Conservation (phyloP, 2,329 filamentous ascomycete species). For the Juglanconis sp. region DNA sequence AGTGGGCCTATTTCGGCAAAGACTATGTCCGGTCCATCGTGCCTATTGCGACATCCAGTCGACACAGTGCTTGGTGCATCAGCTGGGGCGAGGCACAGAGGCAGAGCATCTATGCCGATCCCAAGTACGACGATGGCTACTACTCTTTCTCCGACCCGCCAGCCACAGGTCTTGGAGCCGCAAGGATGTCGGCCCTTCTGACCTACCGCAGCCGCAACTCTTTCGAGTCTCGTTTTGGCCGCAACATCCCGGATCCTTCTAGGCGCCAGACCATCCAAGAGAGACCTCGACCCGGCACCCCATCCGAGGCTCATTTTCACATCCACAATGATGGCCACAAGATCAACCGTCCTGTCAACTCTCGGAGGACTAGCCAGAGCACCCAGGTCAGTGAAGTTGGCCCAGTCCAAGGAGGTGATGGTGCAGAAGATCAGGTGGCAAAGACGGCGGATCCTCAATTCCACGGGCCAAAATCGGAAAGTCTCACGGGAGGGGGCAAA, state of each 20-base stretch:
- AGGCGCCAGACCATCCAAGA: constrained; percentile 81
- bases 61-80: constrained; percentile 86
- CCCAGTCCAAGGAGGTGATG: background rate
- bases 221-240: constrained; percentile 91
- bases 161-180: constrained; percentile 80
- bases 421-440: constrained; percentile 21
- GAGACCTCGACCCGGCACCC: constrained; percentile 54
- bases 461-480: constrained; percentile 57
- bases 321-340: constrained; percentile 82
- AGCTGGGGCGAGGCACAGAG: constrained; percentile 87
- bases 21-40: constrained; percentile 79
- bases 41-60: constrained; percentile 79
- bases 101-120: constrained; percentile 95
- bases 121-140: constrained; percentile 97
- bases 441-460: constrained; percentile 63
- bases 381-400: constrained; percentile 8
- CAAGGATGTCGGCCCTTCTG: constrained; percentile 92
- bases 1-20: constrained; percentile 88
- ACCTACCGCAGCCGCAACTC: constrained; percentile 97
- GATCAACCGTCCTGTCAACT: constrained; percentile 51
- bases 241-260: constrained; percentile 84
- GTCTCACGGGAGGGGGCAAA: constrained; percentile 48
- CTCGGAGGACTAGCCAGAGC: constrained; percentile 43
- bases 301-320: constrained; percentile 70
- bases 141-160: constrained; percentile 87